Evolutionary conservation across 140 eudicot species (phyloP).

Genomic region (Erigeron philadelphicus): DNA sequence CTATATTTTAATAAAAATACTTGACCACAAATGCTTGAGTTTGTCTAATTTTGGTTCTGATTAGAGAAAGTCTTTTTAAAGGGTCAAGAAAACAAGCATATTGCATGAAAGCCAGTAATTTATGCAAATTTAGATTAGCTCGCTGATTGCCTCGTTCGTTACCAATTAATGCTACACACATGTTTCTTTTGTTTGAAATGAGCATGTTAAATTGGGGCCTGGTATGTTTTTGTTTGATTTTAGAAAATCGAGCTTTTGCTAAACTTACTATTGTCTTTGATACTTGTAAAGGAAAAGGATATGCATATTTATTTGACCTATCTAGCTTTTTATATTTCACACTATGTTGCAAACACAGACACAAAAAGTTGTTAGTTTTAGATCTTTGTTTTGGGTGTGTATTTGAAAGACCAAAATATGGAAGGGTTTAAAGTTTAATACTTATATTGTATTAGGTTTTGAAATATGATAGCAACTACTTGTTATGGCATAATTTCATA

Average conservation of each 20-base stretch:
- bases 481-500: not conserved
- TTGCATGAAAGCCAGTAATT: constrained; percentile 1
- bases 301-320: not conserved
- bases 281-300: constrained; percentile 9
- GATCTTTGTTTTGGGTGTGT: not conserved
- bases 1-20: not conserved
- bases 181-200: constrained; percentile 15
- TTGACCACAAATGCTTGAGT: constrained; percentile 5
- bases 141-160: not conserved
- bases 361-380: not conserved
- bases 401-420: constrained; percentile 7
- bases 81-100: not conserved
- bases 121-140: not conserved
- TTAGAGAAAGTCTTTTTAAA: not conserved
- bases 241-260: not conserved
- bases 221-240: constrained; percentile 12
- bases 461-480: not conserved
- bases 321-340: constrained; percentile 3
- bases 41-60: constrained; percentile 14
- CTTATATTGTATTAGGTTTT: not conserved
- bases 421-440: not conserved
- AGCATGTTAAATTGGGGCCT: not conserved
- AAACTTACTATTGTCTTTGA: not conserved
- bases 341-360: constrained; percentile 1
- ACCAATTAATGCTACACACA: not conserved